phyloP scores from a whole-genome alignment of 2,329 filamentous ascomycete species.

The Aspergillus candidus region DNA sequence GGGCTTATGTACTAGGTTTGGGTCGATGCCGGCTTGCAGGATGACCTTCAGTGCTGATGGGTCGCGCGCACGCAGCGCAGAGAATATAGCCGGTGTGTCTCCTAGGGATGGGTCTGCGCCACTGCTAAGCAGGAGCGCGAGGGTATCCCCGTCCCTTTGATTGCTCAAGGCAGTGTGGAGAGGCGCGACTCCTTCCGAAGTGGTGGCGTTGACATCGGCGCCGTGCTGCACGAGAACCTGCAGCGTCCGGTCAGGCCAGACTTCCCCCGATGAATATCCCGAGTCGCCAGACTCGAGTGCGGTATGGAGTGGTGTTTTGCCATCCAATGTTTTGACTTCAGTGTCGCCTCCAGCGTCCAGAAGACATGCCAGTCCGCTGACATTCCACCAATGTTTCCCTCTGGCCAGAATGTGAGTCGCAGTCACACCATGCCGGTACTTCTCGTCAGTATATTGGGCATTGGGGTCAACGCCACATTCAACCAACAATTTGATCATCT shows the following conservation, averaged over 20 bases:
- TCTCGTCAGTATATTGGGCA: too few relatives aligned
- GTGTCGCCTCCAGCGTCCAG: slow-evolving; percentile 1
- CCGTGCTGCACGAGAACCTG: not conserved
- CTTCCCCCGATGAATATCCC: not conserved
- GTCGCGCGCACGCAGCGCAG: not conserved
- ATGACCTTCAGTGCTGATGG: not conserved
- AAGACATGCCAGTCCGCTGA: not conserved
- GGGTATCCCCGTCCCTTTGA: not conserved
- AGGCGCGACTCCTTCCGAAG: not conserved
- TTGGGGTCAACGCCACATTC: not conserved
- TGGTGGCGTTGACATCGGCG: slow-evolving; percentile 1
- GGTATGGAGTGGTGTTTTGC: not conserved
- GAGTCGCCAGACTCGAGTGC: too few relatives aligned
- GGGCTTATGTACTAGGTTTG: not conserved
- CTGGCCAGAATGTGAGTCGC: not conserved
- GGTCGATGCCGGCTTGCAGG: slow-evolving; percentile 1
- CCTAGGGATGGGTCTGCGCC: not conserved
- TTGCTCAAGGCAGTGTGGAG: not conserved
- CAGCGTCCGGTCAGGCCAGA: slow-evolving; percentile 2
- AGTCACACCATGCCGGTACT: too few relatives aligned
- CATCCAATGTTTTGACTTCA: not conserved
- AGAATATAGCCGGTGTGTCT: not conserved
- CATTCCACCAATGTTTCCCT: slow-evolving; percentile 1
- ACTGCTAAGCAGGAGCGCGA: not conserved
- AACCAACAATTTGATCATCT: not conserved